These are phyloP conservation scores for Candida vartiovaarae DNA, from an alignment of 805 yeast species.

Conservation along the genomic window DNA sequence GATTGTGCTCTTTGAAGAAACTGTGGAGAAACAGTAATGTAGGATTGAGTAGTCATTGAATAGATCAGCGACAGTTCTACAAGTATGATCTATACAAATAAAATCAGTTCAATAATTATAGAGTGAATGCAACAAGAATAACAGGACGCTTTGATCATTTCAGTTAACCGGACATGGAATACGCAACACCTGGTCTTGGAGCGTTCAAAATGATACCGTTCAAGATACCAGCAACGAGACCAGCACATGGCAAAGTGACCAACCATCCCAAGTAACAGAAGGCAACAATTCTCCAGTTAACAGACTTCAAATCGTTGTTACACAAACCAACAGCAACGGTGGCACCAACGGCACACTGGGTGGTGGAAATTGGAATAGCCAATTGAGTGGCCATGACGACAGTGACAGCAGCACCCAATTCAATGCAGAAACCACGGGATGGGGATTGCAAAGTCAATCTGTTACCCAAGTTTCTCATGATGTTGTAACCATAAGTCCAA, in stretches of 20 bases:
- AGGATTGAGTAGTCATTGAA: too few relatives aligned
- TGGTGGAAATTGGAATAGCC: conserved; percentile 67
- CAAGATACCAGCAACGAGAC: conserved; percentile 59
- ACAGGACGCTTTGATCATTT: too few relatives aligned
- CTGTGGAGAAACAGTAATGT: too few relatives aligned
- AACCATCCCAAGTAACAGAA: conserved; percentile 74
- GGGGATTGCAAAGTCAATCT: conserved; percentile 71
- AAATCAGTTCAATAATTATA: too few relatives aligned
- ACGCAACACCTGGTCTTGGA: conserved; percentile 38
- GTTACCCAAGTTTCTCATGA: conserved; percentile 68
- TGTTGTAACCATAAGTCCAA: conserved; percentile 67
- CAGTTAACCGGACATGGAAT: conserved; percentile 8
- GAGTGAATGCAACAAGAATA: too few relatives aligned
- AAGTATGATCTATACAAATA: too few relatives aligned
- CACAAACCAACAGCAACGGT: conserved; percentile 71
- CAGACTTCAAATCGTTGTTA: conserved; percentile 53
- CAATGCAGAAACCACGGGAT: conserved; percentile 69
- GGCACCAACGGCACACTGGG: conserved; percentile 75
- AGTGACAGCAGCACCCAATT: conserved; percentile 72
- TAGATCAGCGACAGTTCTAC: too few relatives aligned
- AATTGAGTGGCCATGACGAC: conserved; percentile 70
- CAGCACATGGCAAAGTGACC: conserved; percentile 67
- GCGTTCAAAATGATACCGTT: conserved; percentile 61
- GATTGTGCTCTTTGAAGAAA: too few relatives aligned
- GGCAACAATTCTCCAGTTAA: conserved; percentile 70